Evolutionary conservation across 352 stramenopile genomes (phyloP).

Genomic region (Peronospora tabacina): DNA sequence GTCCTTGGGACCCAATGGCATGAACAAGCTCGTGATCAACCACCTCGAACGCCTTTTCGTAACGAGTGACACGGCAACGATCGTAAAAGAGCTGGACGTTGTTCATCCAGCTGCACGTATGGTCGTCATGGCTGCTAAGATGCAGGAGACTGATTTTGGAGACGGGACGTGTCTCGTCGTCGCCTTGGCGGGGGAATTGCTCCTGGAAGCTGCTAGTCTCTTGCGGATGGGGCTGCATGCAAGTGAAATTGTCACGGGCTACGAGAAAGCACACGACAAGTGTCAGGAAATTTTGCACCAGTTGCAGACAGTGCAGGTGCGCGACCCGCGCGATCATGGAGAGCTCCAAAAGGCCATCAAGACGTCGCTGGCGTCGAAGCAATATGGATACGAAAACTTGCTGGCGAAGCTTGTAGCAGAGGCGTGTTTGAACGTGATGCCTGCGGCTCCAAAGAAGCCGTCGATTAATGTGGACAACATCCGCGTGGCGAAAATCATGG

Average conservation of each 20-base stretch:
- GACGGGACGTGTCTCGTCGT: conserved; percentile 97
- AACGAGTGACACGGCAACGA: conserved; percentile 97
- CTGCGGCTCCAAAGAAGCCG: conserved; percentile 69
- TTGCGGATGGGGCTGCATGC: conserved; percentile 97
- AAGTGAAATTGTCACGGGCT: conserved; percentile 96
- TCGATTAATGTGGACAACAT: conserved; percentile 97
- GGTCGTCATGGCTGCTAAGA: conserved; percentile 95
- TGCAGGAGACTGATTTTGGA: conserved; percentile 96
- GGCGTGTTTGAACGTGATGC: conserved; percentile 93
- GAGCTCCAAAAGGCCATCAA: conserved; percentile 88
- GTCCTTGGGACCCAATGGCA: conserved; percentile 97
- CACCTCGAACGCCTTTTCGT: conserved; percentile 99
- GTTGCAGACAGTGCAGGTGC: conserved; percentile 70
- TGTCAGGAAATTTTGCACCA: conserved; percentile 88
- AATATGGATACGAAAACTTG: conserved; percentile 94
- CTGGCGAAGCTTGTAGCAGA: conserved; percentile 92
- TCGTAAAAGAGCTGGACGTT: conserved; percentile 98
- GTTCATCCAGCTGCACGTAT: conserved; percentile 98
- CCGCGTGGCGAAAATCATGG: conserved; percentile 96
- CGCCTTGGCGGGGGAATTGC: conserved; percentile 94
- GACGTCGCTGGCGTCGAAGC: conserved; percentile 95
- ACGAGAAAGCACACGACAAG: conserved; percentile 93
- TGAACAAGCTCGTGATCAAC: conserved; percentile 99
- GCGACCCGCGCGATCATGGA: conserved; percentile 75
- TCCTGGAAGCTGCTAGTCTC: conserved; percentile 93